Base-by-base conservation (phyloP, 306 rosid genomes). In the Malus sylvestris region DNA sequence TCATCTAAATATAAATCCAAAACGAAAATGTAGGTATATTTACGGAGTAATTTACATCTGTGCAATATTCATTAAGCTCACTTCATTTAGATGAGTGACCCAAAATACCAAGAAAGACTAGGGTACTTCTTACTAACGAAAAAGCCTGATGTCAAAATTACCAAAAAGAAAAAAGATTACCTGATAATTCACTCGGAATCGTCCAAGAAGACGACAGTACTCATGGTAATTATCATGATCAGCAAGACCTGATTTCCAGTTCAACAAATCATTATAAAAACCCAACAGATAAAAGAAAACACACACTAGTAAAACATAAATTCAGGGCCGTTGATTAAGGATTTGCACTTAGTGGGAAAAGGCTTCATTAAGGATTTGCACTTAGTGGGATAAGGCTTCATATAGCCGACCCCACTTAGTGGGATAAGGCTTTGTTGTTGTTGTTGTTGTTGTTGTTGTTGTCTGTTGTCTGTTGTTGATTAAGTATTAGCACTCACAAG, bases 151-250 rank as follows among this genome's bases (percentile, higher is more conserved):
- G 40, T 35, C 67, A 46, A 81, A 76, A 73, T n/a, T 67, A 70
- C 30, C 42, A 40, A 18, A 46, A 62, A 9, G 18, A 68, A 42
- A 25, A 49, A 81, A 51, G 10, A 4, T 46, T 82, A 95, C 99
- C 97, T 95, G 99, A 85, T 92, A 95, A 79, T 95, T 95, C 83
- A 92, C 97, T 81, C 97, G 85, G 86, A 95, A 92, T 68, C 99
- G 97, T 59, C 97, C 99, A 79, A 95, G 96, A 87, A 95, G 99
- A 72, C 97, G 97, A 67, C 99, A 95, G 81, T 89, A 95, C 76
- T 95, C 99, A 87, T 95, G 99, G 90, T 95, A 95, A 85, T 95
- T 95, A 83, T 91, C 95, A 82, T 95, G 99, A 89, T 95, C 99
- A 22, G 88, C 95, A 82, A 95, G 91, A 82, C 99, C 99, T 95